phyloP scores from a whole-genome alignment of 1,284 basidiomycete genomes.

The Rhizopogon parksii region DNA sequence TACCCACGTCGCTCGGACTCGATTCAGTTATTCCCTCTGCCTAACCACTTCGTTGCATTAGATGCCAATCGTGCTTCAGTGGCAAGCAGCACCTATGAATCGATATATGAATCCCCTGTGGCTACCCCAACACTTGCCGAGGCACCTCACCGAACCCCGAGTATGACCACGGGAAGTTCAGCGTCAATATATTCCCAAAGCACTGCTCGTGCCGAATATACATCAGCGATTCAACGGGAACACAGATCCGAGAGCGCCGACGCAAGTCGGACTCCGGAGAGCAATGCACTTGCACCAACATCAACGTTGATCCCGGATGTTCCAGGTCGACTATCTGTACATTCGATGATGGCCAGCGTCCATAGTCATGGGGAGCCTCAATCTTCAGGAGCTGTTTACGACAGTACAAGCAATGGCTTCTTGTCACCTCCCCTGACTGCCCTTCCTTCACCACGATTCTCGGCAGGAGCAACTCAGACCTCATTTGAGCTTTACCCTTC shows the following conservation, averaged over 20 bases:
- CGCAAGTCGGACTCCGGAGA: background rate
- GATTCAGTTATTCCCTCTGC: background rate
- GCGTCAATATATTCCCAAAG: conserved; percentile 8
- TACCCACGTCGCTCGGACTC: background rate
- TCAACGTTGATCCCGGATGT: background rate
- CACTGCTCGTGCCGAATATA: background rate
- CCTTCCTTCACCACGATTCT: conserved; percentile 2
- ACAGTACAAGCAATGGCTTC: background rate
- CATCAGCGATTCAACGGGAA: background rate
- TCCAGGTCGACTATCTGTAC: conserved; percentile 1
- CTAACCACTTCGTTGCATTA: conserved; percentile 2
- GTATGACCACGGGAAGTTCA: conserved; percentile 1
- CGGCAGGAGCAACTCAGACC: background rate
- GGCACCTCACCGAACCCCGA: background rate
- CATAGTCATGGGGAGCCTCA: conserved; percentile 3
- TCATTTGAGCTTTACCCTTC: conserved; percentile 10
- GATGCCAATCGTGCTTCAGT: conserved; percentile 1
- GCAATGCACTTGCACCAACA: background rate
- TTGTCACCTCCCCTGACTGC: conserved; percentile 8
- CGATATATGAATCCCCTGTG: background rate
- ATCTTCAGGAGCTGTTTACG: background rate
- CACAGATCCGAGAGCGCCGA: background rate
- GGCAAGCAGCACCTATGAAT: conserved; percentile 1
- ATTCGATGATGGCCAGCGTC: conserved; percentile 4
- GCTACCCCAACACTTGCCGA: background rate